Percentiles rank a stretch among this genome's conserved stretches.
Conservation (phyloP, 129 eudicot species). For the Scalesia atractyloides region DNA sequence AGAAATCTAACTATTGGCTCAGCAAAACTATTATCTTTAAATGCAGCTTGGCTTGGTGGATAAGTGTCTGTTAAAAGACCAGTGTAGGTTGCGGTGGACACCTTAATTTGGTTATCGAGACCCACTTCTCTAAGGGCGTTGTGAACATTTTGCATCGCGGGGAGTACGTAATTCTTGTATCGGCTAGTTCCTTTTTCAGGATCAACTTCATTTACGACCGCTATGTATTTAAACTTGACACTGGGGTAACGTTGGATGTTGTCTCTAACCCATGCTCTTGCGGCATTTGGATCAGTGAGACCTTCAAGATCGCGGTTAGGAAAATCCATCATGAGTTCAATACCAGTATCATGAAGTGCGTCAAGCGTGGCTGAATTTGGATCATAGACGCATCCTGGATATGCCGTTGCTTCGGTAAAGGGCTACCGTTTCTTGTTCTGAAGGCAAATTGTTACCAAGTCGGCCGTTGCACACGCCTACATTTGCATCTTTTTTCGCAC, state of each 20-base stretch:
- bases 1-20: slow-evolving; percentile 21
- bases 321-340: slow-evolving; percentile 49
- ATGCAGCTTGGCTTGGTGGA: slow-evolving; percentile 12
- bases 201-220: slow-evolving; percentile 56
- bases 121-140: neutral
- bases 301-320: slow-evolving; percentile 33
- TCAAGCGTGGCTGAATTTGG: slow-evolving; percentile 32
- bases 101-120: no score
- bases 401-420: slow-evolving; percentile 46
- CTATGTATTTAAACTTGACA: slow-evolving; percentile 53
- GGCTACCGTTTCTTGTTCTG: slow-evolving; percentile 31
- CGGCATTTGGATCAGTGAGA: slow-evolving; percentile 31
- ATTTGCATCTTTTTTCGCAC: slow-evolving; percentile 35
- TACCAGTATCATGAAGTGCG: slow-evolving; percentile 49
- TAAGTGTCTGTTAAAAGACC: slow-evolving; percentile 7
- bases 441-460: slow-evolving; percentile 42
- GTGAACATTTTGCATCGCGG: slow-evolving; percentile 40
- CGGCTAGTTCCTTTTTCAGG: slow-evolving; percentile 21
- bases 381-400: slow-evolving; percentile 49
- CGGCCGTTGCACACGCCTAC: slow-evolving; percentile 59
- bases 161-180: slow-evolving; percentile 26
- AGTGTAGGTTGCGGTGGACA: neutral
- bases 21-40: neutral
- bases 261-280: slow-evolving; percentile 51
- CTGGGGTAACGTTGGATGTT: slow-evolving; percentile 42